A percentile compares a stretch with the other conserved stretches of the same genome.
Evolutionary conservation across 2,329 filamentous ascomycete genomes (phyloP).

Genomic region (Annulohypoxylon truncatum): DNA sequence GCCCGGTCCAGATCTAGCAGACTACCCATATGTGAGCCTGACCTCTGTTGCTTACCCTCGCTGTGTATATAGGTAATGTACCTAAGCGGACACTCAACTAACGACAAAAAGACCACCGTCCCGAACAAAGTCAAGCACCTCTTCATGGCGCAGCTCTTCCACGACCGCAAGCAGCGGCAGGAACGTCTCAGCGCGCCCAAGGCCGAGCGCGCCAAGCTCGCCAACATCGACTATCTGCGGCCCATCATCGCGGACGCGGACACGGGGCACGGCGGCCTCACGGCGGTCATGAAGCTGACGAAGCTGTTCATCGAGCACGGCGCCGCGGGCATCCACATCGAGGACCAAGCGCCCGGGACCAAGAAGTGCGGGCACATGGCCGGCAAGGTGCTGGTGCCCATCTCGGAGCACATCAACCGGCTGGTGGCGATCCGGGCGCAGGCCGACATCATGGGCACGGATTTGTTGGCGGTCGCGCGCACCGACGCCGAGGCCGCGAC

Average conservation of each 20-base stretch:
- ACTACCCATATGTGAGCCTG: constrained; percentile 85
- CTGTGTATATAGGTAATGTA: too few relatives aligned
- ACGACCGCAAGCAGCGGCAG: constrained; percentile 98
- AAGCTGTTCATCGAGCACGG: constrained; percentile 98
- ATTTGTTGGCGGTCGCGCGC: constrained; percentile 90
- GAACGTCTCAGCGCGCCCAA: constrained; percentile 85
- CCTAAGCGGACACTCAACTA: not conserved
- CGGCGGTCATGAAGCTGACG: constrained; percentile 99
- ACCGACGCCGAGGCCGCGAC: constrained; percentile 98
- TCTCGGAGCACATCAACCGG: constrained; percentile 97
- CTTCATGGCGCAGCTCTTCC: constrained; percentile 98
- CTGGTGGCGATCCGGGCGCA: constrained; percentile 96
- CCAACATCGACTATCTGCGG: constrained; percentile 91
- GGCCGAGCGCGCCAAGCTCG: constrained; percentile 75
- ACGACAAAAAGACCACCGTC: constrained; percentile 81
- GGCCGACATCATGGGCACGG: constrained; percentile 96
- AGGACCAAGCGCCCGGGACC: constrained; percentile 96
- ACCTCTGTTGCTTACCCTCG: not conserved
- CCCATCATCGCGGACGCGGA: constrained; percentile 98
- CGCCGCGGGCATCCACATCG: constrained; percentile 97
- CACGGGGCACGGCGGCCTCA: constrained; percentile 95
- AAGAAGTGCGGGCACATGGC: constrained; percentile 99
- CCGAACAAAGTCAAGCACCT: constrained; percentile 98
- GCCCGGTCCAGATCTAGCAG: constrained; percentile 95
- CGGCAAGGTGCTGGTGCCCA: constrained; percentile 95